phyloP scores from a whole-genome alignment of 1,284 basidiomycete species.

The Ceratobasidium sp. region DNA sequence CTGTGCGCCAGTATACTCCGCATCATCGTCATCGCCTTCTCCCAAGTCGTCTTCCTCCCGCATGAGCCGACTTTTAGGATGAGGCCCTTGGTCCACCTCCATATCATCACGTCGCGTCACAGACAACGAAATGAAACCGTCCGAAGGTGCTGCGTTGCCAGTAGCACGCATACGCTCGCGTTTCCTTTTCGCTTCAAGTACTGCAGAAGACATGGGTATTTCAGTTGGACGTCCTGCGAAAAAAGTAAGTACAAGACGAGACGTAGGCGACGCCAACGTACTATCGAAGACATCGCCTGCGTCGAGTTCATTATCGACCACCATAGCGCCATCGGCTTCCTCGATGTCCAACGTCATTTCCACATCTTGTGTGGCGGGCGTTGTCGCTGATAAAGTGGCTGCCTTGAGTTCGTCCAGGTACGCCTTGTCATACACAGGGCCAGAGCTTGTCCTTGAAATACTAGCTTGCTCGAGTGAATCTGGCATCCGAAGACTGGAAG shows the following conservation, averaged over 20 bases:
- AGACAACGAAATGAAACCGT: constrained; percentile 88
- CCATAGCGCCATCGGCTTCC: constrained; percentile 69
- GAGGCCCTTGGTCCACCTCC: constrained; percentile 70
- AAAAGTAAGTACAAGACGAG: constrained; percentile 29
- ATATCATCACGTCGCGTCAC: constrained; percentile 68
- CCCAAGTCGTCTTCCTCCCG: constrained; percentile 94
- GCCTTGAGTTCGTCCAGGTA: constrained; percentile 88
- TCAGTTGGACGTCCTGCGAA: constrained; percentile 38
- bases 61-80: constrained; percentile 88
- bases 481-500: constrained; percentile 53
- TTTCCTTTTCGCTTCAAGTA: constrained; percentile 82
- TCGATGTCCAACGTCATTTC: constrained; percentile 48
- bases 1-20: constrained; percentile 90
- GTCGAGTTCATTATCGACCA: constrained; percentile 61
- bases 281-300: constrained; percentile 47
- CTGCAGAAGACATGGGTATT: constrained; percentile 59
- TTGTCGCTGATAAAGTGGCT: constrained; percentile 70
- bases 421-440: constrained; percentile 78
- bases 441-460: constrained; percentile 62
- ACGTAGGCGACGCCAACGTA: constrained; percentile 23
- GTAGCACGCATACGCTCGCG: constrained; percentile 72
- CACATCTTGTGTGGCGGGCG: constrained; percentile 58
- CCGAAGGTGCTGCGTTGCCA: constrained; percentile 58
- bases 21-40: constrained; percentile 92
- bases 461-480: constrained; percentile 67